These are phyloP conservation scores for Thermochaetoides dissita DNA, from an alignment of 2,329 filamentous ascomycete species.

Conservation along the genomic window DNA sequence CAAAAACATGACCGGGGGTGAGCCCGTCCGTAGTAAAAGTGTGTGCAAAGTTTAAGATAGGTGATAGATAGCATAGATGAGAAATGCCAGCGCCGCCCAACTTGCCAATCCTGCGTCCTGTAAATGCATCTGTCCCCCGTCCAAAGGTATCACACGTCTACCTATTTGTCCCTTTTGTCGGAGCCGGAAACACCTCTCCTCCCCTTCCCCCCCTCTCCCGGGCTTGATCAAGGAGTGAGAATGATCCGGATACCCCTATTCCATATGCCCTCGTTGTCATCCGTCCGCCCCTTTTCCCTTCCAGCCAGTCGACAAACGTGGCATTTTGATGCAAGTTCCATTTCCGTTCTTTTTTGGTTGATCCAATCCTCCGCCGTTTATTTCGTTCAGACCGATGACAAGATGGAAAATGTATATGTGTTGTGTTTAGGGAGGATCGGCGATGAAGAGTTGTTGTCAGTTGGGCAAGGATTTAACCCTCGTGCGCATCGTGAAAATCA, in stretches of 20 bases:
- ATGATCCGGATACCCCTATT: no score
- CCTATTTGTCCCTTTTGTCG: background rate
- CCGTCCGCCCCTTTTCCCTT: no score
- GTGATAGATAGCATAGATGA: no score
- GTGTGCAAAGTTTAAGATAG: no score
- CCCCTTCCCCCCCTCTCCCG: background rate
- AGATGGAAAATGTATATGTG: no score
- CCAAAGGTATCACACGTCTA: slow-evolving; percentile 3
- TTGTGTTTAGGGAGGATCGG: no score
- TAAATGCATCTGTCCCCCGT: slow-evolving; percentile 1
- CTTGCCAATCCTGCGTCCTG: background rate
- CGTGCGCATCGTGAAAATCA: slow-evolving; percentile 26
- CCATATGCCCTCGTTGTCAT: no score
- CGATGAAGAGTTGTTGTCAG: no score
- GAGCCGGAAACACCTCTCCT: background rate
- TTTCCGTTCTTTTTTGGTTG: background rate
- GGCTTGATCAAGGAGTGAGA: background rate
- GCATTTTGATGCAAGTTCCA: background rate
- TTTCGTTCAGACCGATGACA: no score
- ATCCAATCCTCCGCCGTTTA: no score
- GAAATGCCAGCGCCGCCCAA: slow-evolving; percentile 4
- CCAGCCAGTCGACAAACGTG: background rate
- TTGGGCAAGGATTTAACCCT: slow-evolving; percentile 1
- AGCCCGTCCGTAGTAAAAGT: background rate
- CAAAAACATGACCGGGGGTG: slow-evolving; percentile 2